A percentile compares a stretch with the other conserved stretches of the same genome.
phyloP scores from a whole-genome alignment of 2,329 filamentous ascomycete species.

The Beauveria pseudobassiana region DNA sequence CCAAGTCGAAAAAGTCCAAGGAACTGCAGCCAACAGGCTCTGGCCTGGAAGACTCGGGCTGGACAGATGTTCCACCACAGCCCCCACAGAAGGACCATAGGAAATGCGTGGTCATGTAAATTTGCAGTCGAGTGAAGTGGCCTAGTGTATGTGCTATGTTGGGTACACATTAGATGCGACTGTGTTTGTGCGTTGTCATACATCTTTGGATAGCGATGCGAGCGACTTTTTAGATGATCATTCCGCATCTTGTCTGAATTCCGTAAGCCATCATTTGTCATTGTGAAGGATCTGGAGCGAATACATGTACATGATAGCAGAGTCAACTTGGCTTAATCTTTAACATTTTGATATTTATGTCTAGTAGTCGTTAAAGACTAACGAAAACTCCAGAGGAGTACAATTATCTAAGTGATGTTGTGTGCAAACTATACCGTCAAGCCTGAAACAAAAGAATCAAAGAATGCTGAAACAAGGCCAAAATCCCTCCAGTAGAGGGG shows the following conservation, averaged over 20 bases:
- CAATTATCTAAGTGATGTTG: background rate
- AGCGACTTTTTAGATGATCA: conserved; percentile 5
- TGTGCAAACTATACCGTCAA: background rate
- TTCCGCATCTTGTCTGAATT: background rate
- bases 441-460: background rate
- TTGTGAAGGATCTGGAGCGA: background rate
- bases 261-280: background rate
- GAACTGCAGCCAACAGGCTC: conserved; percentile 16
- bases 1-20: conserved; percentile 32
- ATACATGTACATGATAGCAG: background rate
- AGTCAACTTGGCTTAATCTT: background rate
- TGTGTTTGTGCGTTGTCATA: background rate
- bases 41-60: conserved; percentile 30
- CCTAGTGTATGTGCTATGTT: background rate
- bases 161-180: background rate
- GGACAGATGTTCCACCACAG: conserved; percentile 43
- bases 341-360: background rate
- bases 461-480: background rate
- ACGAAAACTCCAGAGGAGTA: too few species aligned
- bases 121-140: background rate
- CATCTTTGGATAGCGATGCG: conserved; percentile 6
- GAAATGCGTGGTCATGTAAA: conserved; percentile 47
- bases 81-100: conserved; percentile 28
- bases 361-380: too few species aligned
- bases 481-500: background rate